These are phyloP conservation scores for Tolypocladium capitatum DNA, from an alignment of 2,329 filamentous ascomycete genomes.

Conservation along the genomic window DNA sequence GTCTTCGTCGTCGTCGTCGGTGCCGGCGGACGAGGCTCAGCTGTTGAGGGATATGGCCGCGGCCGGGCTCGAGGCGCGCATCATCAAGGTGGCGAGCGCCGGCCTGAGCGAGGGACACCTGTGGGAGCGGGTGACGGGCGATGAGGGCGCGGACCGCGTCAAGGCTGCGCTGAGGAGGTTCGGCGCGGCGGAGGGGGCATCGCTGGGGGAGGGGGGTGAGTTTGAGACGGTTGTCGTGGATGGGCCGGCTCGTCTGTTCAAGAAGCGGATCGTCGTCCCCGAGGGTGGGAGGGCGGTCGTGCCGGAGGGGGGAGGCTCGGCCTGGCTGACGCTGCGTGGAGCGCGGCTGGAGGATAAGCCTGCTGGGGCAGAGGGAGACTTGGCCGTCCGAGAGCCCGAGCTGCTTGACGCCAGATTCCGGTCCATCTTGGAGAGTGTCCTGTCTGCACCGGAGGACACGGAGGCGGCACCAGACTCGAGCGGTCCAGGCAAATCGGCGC, in stretches of 20 bases:
- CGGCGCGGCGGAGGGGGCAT: slow-evolving; percentile 52
- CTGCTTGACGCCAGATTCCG: slow-evolving; percentile 53
- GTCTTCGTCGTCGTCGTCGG: slow-evolving; percentile 5
- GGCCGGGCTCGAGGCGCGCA: slow-evolving; percentile 69
- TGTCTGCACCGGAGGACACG: not conserved
- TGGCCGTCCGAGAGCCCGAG: slow-evolving; percentile 40
- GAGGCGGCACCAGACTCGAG: not conserved
- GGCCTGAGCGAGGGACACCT: slow-evolving; percentile 71
- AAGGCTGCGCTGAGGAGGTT: slow-evolving; percentile 50
- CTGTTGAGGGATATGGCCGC: slow-evolving; percentile 72
- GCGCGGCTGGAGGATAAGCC: slow-evolving; percentile 38
- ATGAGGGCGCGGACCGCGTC: slow-evolving; percentile 31
- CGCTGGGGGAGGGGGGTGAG: slow-evolving; percentile 86
- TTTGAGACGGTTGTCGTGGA: slow-evolving; percentile 86
- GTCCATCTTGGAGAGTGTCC: slow-evolving; percentile 22
- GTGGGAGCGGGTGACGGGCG: slow-evolving; percentile 64
- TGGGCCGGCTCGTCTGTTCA: slow-evolving; percentile 64
- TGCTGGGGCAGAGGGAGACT: slow-evolving; percentile 5
- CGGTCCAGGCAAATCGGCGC: slow-evolving; percentile 3
- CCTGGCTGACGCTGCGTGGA: slow-evolving; percentile 51
- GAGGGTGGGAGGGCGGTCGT: slow-evolving; percentile 39
- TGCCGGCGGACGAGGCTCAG: slow-evolving; percentile 29
- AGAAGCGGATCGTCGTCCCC: slow-evolving; percentile 50
- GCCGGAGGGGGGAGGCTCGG: slow-evolving; percentile 61
- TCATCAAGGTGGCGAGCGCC: slow-evolving; percentile 89